A percentile compares a stretch with the other conserved stretches of the same genome.
These are phyloP conservation scores for Saccharomycopsis sp. DNA, from an alignment of 805 yeast genomes.

Conservation along the genomic window DNA sequence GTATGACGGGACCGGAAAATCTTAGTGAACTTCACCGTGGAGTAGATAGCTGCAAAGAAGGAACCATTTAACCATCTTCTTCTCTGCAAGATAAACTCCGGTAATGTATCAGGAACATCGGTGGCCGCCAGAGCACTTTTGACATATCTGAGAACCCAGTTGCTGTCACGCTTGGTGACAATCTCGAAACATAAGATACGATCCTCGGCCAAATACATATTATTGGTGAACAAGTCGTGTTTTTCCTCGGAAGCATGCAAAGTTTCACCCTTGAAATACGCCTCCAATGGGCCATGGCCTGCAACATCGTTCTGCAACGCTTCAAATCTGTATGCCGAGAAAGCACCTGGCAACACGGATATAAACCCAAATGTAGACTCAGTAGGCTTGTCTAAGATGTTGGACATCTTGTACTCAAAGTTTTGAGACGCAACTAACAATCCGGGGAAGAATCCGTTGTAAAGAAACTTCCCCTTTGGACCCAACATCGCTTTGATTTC, in stretches of 20 bases:
- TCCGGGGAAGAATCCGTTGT: constrained; percentile 37
- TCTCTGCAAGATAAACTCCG: constrained; percentile 58
- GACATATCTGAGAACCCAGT: constrained; percentile 59
- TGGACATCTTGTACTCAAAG: constrained; percentile 61
- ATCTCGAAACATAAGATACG: constrained; percentile 61
- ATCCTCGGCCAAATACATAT: constrained; percentile 67
- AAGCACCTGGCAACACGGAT: constrained; percentile 63
- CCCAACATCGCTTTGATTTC: constrained; percentile 58
- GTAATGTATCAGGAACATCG: constrained; percentile 57
- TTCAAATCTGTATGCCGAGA: constrained; percentile 54
- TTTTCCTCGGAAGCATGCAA: constrained; percentile 52
- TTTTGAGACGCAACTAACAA: constrained; percentile 54
- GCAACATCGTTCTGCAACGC: constrained; percentile 51
- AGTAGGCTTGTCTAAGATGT: constrained; percentile 59
- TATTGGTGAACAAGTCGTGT: constrained; percentile 56
- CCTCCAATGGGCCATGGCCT: constrained; percentile 54
- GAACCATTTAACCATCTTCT: constrained; percentile 68
- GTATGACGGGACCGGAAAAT: constrained; percentile 52
- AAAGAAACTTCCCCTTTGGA: constrained; percentile 38
- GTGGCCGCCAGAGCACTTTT: constrained; percentile 61
- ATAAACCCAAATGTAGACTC: constrained; percentile 61
- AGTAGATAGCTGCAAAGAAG: constrained; percentile 56
- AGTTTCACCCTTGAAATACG: constrained; percentile 62
- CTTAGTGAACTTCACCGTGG: constrained; percentile 49
- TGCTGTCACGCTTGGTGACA: constrained; percentile 48